Base-by-base conservation (phyloP, 2,329 filamentous ascomycete genomes). In the Neophaeococcomyces mojaviensis region DNA sequence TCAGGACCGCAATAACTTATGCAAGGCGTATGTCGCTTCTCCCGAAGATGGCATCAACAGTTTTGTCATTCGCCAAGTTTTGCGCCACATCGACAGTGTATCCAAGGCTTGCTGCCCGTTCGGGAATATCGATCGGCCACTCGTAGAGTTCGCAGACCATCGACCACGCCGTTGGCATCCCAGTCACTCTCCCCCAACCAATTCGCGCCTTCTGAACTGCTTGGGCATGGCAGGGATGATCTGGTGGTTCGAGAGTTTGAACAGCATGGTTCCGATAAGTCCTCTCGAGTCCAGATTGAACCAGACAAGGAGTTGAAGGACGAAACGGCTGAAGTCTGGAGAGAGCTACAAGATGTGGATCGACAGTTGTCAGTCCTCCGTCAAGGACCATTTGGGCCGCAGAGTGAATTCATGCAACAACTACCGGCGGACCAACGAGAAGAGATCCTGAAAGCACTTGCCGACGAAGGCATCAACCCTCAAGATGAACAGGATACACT, bases 171-270 rank as follows among this genome's bases (percentile, higher is more conserved):
- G 4, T 24, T 28, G 16, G 28, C 3, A 33, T 15, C 10, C 4
- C 7, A 32, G 16, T 31, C 39, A n/a, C 4, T 16, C n/a, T 9
- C 40, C 40, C 6, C 28, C 19, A 31, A 32, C 30, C 32, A 19
- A 18, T 31, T 47, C 30, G 22, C 47, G 2, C 31, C 36, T n/a
- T 19, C 47, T 9, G 28, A 41, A 15, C n/a, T 49, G n/a, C 26
- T 39, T 2, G n/a, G n/a, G 15, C 20, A 16, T 16, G 18, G 28
- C 6, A 24, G 22, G n/a, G 50, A 46, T 28, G 62, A 67, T 47
- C 61, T 69, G 41, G 66, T 66, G 41, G 58, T 72, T 33, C 61
- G 58, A 34, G 67, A 69, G 45, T 71, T 63, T 50, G 69, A 71
- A 54, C 68, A 71, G 47, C 58, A 62, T 46, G 62, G 61, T 2